These are phyloP conservation scores for Plasmodium malariae DNA, from an alignment of 169 alveolate species.

Conservation along the genomic window DNA sequence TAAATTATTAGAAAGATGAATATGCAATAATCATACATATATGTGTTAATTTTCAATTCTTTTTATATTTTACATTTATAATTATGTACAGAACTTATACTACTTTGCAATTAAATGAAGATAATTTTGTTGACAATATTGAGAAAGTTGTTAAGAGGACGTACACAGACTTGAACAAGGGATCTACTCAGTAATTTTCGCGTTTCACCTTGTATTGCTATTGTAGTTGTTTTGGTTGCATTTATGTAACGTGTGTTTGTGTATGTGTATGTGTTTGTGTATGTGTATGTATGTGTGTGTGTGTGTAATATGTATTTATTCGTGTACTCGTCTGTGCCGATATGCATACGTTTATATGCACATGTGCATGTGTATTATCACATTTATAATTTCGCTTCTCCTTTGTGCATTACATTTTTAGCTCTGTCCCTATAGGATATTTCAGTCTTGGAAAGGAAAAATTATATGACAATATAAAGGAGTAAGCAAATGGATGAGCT, in stretches of 20 bases:
- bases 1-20: neutral
- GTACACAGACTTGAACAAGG: slow-evolving; percentile 54
- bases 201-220: neutral
- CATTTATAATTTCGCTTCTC: neutral
- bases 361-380: no score
- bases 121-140: slow-evolving; percentile 39
- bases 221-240: no score
- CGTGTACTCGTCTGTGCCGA: neutral
- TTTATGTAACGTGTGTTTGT: no score
- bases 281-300: neutral
- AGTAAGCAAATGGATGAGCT: slow-evolving; percentile 12
- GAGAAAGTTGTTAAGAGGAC: slow-evolving; percentile 23
- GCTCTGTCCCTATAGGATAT: slow-evolving; percentile 73
- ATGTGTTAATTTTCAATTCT: neutral
- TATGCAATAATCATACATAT: neutral
- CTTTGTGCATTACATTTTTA: slow-evolving; percentile 6
- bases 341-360: neutral
- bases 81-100: slow-evolving; percentile 56
- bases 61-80: neutral
- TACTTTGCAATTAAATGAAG: slow-evolving; percentile 49
- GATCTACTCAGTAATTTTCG: slow-evolving; percentile 67
- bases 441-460: slow-evolving; percentile 65
- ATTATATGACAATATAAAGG: slow-evolving; percentile 55
- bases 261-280: neutral
- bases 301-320: neutral